phyloP scores from a whole-genome alignment of 176 grass and related monocot species.

The Saccharum spontaneum region DNA sequence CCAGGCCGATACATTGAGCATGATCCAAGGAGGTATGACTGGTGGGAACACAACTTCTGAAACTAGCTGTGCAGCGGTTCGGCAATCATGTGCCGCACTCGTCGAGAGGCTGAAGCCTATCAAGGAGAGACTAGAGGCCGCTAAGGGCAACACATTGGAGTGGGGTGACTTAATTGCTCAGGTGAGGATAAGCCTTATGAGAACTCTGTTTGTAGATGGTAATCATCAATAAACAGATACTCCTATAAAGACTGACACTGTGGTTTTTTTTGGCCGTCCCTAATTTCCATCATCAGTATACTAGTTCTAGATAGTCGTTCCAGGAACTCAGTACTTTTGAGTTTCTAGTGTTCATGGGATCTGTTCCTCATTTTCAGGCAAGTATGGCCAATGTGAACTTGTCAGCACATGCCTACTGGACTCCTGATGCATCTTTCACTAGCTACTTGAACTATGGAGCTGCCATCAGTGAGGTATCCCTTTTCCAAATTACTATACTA shows the following conservation, averaged over 20 bases:
- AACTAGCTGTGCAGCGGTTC: constrained; percentile 65
- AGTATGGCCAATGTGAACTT: constrained; percentile 52
- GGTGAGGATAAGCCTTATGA: constrained; percentile 30
- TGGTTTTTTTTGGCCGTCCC: not conserved
- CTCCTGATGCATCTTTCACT: constrained; percentile 40
- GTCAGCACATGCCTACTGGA: constrained; percentile 58
- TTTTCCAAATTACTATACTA: not conserved
- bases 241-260: too few relatives aligned
- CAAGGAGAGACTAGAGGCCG: constrained; percentile 54
- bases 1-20: constrained; percentile 69
- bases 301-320: not conserved
- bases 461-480: constrained; percentile 57
- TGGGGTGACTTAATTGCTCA: constrained; percentile 63
- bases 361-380: constrained; percentile 48
- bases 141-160: constrained; percentile 35
- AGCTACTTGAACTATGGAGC: constrained; percentile 80
- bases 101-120: constrained; percentile 64
- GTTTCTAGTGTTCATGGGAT: constrained; percentile 1
- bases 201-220: not conserved
- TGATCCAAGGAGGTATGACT: constrained; percentile 73
- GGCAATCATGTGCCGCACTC: constrained; percentile 44
- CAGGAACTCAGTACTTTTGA: not conserved
- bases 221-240: not conserved
- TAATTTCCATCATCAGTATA: not conserved
- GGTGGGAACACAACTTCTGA: constrained; percentile 84